phyloP scores from a whole-genome alignment of 139 green algal genomes.

The Chlamydomonas sp. region DNA sequence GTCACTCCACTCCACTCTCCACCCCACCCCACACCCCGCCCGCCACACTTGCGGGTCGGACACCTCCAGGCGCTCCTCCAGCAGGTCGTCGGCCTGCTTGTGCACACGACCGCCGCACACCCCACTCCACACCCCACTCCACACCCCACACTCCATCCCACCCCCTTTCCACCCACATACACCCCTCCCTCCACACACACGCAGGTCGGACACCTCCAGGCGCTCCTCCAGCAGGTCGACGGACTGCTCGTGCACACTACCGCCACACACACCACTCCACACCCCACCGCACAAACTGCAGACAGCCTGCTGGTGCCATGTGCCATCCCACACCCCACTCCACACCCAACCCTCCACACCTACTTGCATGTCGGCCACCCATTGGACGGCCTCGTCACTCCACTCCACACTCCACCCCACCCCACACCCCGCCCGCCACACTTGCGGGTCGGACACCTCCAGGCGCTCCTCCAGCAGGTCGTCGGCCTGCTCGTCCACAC shows the following conservation, averaged over 20 bases:
- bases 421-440: neutral
- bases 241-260: slow-evolving; percentile 28
- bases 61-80: slow-evolving; percentile 70
- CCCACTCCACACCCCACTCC: slow-evolving; percentile 25
- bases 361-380: neutral
- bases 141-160: too few species aligned
- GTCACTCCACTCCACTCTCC: too few species aligned
- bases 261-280: neutral
- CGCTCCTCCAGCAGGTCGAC: slow-evolving; percentile 48
- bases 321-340: neutral
- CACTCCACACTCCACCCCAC: neutral
- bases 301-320: too few species aligned
- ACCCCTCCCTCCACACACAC: neutral
- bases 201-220: neutral
- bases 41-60: slow-evolving; percentile 43
- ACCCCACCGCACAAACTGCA: slow-evolving; percentile 59
- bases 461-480: slow-evolving; percentile 1
- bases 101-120: neutral
- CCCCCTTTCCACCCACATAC: neutral
- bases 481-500: neutral
- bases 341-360: neutral
- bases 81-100: slow-evolving; percentile 44
- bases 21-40: neutral
- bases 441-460: slow-evolving; percentile 15
- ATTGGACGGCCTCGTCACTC: neutral